Percentiles rank a stretch among this genome's conserved stretches.
Evolutionary conservation across 768 basidiomycete genomes (phyloP).

Genomic region (Suillus decipiens): DNA sequence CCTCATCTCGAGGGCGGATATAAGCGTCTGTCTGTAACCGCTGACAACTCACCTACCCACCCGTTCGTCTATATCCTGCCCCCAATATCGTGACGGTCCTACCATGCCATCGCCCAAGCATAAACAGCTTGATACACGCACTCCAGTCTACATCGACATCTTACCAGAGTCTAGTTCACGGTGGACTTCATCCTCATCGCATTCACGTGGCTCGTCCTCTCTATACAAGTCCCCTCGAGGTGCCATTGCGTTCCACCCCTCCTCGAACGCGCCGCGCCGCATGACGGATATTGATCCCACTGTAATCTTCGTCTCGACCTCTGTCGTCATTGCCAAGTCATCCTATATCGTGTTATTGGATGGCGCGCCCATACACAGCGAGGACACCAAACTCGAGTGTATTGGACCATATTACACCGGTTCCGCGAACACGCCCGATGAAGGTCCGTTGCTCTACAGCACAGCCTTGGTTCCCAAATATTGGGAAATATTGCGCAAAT

Average conservation of each 20-base stretch:
- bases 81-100: background rate
- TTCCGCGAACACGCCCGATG: slow-evolving; percentile 14
- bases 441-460: slow-evolving; percentile 54
- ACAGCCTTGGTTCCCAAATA: slow-evolving; percentile 63
- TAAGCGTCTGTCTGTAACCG: slow-evolving; percentile 15
- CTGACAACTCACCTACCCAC: slow-evolving; percentile 19
- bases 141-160: slow-evolving; percentile 37
- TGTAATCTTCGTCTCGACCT: slow-evolving; percentile 58
- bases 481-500: slow-evolving; percentile 62
- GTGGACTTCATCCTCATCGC: slow-evolving; percentile 1
- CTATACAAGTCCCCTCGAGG: background rate
- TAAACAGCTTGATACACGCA: slow-evolving; percentile 26
- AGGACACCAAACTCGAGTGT: slow-evolving; percentile 41
- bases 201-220: slow-evolving; percentile 1
- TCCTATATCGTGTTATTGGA: slow-evolving; percentile 55
- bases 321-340: slow-evolving; percentile 50
- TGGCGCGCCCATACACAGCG: slow-evolving; percentile 52
- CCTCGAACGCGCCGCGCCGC: slow-evolving; percentile 44
- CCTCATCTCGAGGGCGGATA: slow-evolving; percentile 14
- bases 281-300: slow-evolving; percentile 65
- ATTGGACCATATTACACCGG: slow-evolving; percentile 36
- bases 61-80: slow-evolving; percentile 13
- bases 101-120: slow-evolving; percentile 26
- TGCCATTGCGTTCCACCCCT: background rate
- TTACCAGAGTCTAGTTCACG: slow-evolving; percentile 23